phyloP scores from a whole-genome alignment of 768 basidiomycete genomes.

The Suillus variegatus region DNA sequence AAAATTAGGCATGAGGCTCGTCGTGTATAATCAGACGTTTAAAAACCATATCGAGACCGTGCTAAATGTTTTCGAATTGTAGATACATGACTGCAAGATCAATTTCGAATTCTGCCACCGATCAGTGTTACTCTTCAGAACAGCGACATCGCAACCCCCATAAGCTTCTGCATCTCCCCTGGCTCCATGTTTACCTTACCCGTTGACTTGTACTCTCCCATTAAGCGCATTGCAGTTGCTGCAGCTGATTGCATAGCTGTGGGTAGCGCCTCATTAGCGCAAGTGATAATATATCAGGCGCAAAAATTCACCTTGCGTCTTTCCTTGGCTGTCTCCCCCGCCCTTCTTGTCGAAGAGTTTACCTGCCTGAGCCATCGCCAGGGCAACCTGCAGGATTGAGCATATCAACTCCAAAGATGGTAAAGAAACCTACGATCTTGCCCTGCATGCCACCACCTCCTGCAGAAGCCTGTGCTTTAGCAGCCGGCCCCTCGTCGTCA shows the following conservation, averaged over 20 bases:
- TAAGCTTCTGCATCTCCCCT: slow-evolving; percentile 29
- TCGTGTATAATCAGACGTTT: not conserved
- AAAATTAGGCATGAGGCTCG: not conserved
- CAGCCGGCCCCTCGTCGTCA: slow-evolving; percentile 10
- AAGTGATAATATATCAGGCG: not conserved
- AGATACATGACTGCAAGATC: not conserved
- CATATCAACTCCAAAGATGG: not conserved
- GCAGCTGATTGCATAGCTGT: slow-evolving; percentile 35
- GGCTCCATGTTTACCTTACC: slow-evolving; percentile 27
- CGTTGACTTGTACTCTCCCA: slow-evolving; percentile 22
- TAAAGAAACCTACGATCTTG: slow-evolving; percentile 25
- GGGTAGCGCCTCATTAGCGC: not conserved
- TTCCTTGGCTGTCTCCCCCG: slow-evolving; percentile 17
- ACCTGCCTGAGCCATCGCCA: slow-evolving; percentile 35
- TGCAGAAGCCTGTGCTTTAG: slow-evolving; percentile 8
- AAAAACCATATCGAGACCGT: not conserved
- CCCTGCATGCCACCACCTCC: slow-evolving; percentile 28
- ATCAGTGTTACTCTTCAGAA: slow-evolving; percentile 13
- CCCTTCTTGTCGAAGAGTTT: slow-evolving; percentile 36
- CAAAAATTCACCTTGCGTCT: slow-evolving; percentile 26
- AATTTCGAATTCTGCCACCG: not conserved
- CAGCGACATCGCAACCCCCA: slow-evolving; percentile 27
- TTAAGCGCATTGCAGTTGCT: slow-evolving; percentile 31
- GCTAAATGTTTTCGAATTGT: not conserved
- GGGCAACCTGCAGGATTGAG: slow-evolving; percentile 19